These are phyloP conservation scores for Cyathus striatus DNA, from an alignment of 768 basidiomycete genomes.

Conservation along the genomic window DNA sequence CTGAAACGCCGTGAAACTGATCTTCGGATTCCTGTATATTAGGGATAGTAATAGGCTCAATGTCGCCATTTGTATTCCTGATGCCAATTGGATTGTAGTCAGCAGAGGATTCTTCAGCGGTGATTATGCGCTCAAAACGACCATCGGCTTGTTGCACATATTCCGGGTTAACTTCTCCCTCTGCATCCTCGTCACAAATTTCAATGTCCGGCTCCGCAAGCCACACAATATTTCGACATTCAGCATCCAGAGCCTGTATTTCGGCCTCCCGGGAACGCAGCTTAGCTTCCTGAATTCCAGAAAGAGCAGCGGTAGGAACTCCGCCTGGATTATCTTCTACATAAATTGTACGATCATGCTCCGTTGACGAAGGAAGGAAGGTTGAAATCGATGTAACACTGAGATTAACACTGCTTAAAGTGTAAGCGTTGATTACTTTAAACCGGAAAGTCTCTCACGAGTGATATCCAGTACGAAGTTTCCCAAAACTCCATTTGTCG, in stretches of 20 bases:
- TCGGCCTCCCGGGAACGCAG: constrained; percentile 50
- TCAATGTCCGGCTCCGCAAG: constrained; percentile 48
- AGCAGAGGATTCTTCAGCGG: constrained; percentile 16
- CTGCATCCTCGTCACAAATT: constrained; percentile 46
- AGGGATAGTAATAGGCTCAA: constrained; percentile 34
- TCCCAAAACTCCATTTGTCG: constrained; percentile 66
- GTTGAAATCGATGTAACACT: constrained; percentile 69
- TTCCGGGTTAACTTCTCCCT: constrained; percentile 55
- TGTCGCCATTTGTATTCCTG: constrained; percentile 47
- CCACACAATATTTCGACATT: constrained; percentile 62
- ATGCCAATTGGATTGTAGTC: constrained; percentile 48
- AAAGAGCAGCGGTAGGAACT: constrained; percentile 30
- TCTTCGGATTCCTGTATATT: constrained; percentile 30
- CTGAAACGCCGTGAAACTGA: constrained; percentile 46
- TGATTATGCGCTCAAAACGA: constrained; percentile 16
- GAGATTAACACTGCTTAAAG: constrained; percentile 52
- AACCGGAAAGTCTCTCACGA: constrained; percentile 36
- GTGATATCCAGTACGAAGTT: constrained; percentile 68
- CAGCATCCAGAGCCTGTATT: constrained; percentile 58
- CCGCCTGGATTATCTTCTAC: constrained; percentile 37
- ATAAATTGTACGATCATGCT: constrained; percentile 54
- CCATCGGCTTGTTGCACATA: constrained; percentile 31
- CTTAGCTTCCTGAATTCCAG: constrained; percentile 54
- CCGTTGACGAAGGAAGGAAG: constrained; percentile 60
- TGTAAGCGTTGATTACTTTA: background rate